Base-by-base conservation (phyloP, 1,284 basidiomycete species). In the Somion occarium region DNA sequence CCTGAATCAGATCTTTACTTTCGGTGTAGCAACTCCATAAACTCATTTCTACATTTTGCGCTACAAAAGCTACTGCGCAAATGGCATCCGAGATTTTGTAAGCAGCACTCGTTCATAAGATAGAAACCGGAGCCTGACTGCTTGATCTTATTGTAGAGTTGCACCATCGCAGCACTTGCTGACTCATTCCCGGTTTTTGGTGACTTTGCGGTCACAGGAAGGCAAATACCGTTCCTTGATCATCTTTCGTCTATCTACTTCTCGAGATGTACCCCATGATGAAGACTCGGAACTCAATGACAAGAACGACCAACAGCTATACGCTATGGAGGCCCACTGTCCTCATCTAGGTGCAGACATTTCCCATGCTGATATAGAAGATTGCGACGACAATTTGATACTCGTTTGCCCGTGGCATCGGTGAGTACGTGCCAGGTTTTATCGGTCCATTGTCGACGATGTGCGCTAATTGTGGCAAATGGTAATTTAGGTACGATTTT, bases 381-480 rank as follows among this genome's bases (percentile, higher is more conserved):
- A 88, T 53, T 82, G 75, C 52, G 85, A 82, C 54, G 73, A 64
- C 44, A 79, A 71, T 44, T 62, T 76, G 18, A 79, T 83, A 12
- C 80, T 81, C 44, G 87, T 91, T 3, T 92, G 90, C 66, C 90
- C 91, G 3, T 92, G 88, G 87, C 91, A 94, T 68, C 79, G 88
- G 76, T 86, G 66, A 57, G 76, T 53, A 20, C 25, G 27, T 38
- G 30, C 18, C 19, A n/a, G 27, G 22, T 22, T 18, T 27, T 20
- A 3, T 38, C 9, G 1, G 3, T 45, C 2, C 24, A 4, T 45
- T 9, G 47, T 15, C 22, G 25, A n/a, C n/a, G n/a, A n/a, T n/a
- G n/a, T n/a, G n/a, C n/a, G n/a, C 27, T 44, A 45, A 23, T 15
- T 34, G 7, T 34, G 11, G 25, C 15, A 46, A 43, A 5, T 38